Evolutionary conservation across 2,329 filamentous ascomycete species (phyloP), one percentile per base, ranked within the genome.

Genomic region (Colletotrichum horii): DNA sequence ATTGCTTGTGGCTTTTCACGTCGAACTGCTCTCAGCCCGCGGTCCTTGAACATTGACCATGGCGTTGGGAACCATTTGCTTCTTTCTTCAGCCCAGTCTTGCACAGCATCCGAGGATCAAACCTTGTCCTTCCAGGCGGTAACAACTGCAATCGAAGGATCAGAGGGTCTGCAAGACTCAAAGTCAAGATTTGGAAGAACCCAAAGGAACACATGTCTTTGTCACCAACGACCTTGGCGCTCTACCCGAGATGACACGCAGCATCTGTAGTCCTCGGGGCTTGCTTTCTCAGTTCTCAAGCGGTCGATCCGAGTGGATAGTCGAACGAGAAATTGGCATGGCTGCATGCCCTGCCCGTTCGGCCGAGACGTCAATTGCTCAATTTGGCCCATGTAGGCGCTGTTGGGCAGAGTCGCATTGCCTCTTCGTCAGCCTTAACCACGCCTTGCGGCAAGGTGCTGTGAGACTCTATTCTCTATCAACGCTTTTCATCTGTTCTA

Each of bases 191-290:
- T 32, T 26, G 22, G 62, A 52, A 66, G 22, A 32, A 48, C 16
- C 34, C 36, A 66, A 26, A n/a, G 24, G n/a, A 26, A 32, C 8
- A 32, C 28, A 56, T 6, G 43, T 56, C 43, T 15, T 32, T 43
- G 24, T 26, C 19, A 60, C 28, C 19, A 22, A 24, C 11, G 8
- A 61, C 19, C 32, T 52, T 52, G 58, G n/a, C 58, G 48, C 56
- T 56, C 15, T 61, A 38, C 48, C 38, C 26, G 70, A 48, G n/a
- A 74, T 71, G 61, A 62, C 62, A 71, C 19, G 64, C 64, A 58
- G 48, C 64, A 76, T 30, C 56, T 74, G 74, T 76, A 14, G 32
- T 5, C 43, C 56, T 76, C 74, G 74, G 74, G 74, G 74, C 74
- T 76, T 74, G 67, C 30, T 32, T 48, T 58, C 26, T 66, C 19